Evolutionary conservation across 2,329 filamentous ascomycete species (phyloP).

Genomic region (Phoma sp.): DNA sequence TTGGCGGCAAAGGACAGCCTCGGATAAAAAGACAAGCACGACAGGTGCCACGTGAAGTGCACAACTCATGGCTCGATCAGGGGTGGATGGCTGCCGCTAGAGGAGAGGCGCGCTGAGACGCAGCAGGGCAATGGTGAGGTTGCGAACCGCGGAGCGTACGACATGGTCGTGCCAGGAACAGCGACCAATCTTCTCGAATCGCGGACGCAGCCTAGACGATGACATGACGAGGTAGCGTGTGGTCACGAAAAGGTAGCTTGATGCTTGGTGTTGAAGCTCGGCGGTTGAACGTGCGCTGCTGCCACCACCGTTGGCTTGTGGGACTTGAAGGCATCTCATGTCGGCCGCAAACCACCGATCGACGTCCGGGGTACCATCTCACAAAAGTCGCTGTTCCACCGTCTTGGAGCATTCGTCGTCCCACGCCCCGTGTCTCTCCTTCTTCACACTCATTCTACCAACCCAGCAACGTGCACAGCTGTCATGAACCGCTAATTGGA

Average conservation of each 20-base stretch:
- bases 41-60: slow-evolving; percentile 6
- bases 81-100: slow-evolving; percentile 2
- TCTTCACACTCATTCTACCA: slow-evolving; percentile 7
- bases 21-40: neutral
- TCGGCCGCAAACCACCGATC: slow-evolving; percentile 17
- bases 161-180: slow-evolving; percentile 21
- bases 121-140: slow-evolving; percentile 2
- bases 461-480: neutral
- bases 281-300: slow-evolving; percentile 10
- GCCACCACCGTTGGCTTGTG: neutral
- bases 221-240: neutral
- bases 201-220: neutral
- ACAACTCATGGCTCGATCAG: neutral
- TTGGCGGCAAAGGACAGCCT: neutral
- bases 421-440: slow-evolving; percentile 7
- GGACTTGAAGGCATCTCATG: slow-evolving; percentile 10
- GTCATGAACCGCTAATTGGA: slow-evolving; percentile 15
- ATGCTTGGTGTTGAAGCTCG: slow-evolving; percentile 5
- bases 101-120: neutral
- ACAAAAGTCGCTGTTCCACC: slow-evolving; percentile 16
- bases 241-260: neutral
- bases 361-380: slow-evolving; percentile 15
- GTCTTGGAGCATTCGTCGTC: slow-evolving; percentile 4
- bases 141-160: slow-evolving; percentile 19
- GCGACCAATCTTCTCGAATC: slow-evolving; percentile 17